Evolutionary conservation across 1,139 yeast genomes (phyloP).

Genomic region (Pichia terricola): DNA sequence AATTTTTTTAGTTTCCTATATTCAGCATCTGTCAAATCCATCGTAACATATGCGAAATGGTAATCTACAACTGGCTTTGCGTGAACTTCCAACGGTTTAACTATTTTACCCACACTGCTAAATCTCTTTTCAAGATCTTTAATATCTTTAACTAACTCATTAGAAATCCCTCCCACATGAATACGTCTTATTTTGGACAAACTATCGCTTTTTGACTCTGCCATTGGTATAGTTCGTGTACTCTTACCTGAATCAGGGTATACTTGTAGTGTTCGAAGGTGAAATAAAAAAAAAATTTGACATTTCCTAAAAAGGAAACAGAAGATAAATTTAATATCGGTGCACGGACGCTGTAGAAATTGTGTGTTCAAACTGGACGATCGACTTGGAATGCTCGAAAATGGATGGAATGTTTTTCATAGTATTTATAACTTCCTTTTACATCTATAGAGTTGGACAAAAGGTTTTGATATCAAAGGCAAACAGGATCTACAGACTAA

Average conservation of each 20-base stretch:
- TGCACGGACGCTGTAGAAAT: too few relatives aligned
- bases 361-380: too few relatives aligned
- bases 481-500: too few relatives aligned
- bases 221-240: neutral
- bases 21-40: conserved; percentile 39
- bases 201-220: neutral
- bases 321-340: too few relatives aligned
- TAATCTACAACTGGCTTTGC: conserved; percentile 37
- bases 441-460: too few relatives aligned
- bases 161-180: conserved; percentile 64
- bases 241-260: neutral
- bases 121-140: conserved; percentile 38
- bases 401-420: too few relatives aligned
- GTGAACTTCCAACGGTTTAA: conserved; percentile 34
- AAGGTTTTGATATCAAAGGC: too few relatives aligned
- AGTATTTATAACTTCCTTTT: too few relatives aligned
- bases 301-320: conserved; percentile 2
- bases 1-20: conserved; percentile 42
- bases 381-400: too few relatives aligned
- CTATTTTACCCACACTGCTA: conserved; percentile 39
- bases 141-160: conserved; percentile 36
- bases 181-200: conserved; percentile 27
- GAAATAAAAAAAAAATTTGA: neutral
- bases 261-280: neutral
- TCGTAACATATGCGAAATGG: conserved; percentile 58